Conservation (phyloP, 768 basidiomycete species). For the Punctularia strigosozonata region DNA sequence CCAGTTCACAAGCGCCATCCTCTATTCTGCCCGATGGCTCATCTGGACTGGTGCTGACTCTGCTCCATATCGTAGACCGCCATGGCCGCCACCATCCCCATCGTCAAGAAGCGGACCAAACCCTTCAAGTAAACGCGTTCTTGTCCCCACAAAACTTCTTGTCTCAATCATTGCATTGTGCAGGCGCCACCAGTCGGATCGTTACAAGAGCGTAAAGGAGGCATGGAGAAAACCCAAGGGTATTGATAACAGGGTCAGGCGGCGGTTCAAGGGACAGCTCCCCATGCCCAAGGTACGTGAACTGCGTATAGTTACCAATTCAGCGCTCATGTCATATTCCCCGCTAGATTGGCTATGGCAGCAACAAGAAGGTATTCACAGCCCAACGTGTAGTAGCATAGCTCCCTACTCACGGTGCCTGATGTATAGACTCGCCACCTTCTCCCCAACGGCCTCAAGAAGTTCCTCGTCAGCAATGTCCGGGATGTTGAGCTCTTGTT, state of each 20-base stretch:
- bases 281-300: constrained; percentile 87
- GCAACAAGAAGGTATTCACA: constrained; percentile 74
- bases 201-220: constrained; percentile 95
- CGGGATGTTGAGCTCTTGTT: constrained; percentile 90
- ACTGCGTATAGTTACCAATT: neutral
- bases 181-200: constrained; percentile 97
- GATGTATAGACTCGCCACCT: constrained; percentile 81
- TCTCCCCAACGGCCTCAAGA: constrained; percentile 92
- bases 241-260: constrained; percentile 97
- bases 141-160: neutral
- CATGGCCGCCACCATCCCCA: constrained; percentile 45
- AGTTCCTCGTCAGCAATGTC: constrained; percentile 89
- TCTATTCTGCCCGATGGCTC: no score
- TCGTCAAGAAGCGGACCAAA: constrained; percentile 97
- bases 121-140: constrained; percentile 81
- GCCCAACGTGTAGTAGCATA: no score
- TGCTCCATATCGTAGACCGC: no score
- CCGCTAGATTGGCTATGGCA: constrained; percentile 71
- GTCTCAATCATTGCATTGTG: constrained; percentile 2
- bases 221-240: constrained; percentile 99
- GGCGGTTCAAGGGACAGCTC: constrained; percentile 90
- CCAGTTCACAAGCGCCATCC: no score
- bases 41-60: no score
- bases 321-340: neutral
- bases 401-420: neutral